Base-by-base conservation (phyloP, 805 yeast genomes). In the Hanseniaspora osmophila region DNA sequence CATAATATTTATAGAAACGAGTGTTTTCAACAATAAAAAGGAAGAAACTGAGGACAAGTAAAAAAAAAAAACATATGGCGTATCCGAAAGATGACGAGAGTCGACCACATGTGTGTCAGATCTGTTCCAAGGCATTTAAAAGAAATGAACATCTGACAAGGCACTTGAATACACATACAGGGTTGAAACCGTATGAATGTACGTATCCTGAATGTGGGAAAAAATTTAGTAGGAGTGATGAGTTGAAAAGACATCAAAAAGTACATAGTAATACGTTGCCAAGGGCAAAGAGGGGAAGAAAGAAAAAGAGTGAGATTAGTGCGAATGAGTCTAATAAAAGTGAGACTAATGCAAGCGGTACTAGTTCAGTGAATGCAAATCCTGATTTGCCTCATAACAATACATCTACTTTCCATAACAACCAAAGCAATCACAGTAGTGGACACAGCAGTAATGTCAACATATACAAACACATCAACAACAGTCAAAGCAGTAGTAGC, bases 161-260 rank as follows among this genome's bases (percentile, higher is more conserved):
- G 54, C 90, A 81, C 54, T 78, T 81, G 48, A 66, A 88, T 55
- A 81, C 87, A 11, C 90, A 81, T 55, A 81, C 90, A 0, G 90
- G 90, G 22, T 88, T 82, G 55, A 80, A 78, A 57, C 90, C 90
- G 2, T 87, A 81, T 59, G 73, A 71, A n/a, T 81, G 88, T 61
- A 71, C 77, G 27, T 81, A 70, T 52, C 81, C 82, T 0, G 83
- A 83, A 0, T 81, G 90, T 59, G 65, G 69, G 47, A 81, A 81
- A 62, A 68, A 72, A 48, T 81, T 81, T 55, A 73, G 81, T 41
- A 65, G 90, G 47, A 74, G 80, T 30, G 90, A 81, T 59, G 90
- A 81, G 57, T 64, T 81, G 44, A 81, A 86, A 12, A 70, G 90
- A 57, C 90, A 81, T 58, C 66, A 74, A 42, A 67, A 87, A 48